phyloP scores from a whole-genome alignment of 257 asterid species.

The Handroanthus guayacan region DNA sequence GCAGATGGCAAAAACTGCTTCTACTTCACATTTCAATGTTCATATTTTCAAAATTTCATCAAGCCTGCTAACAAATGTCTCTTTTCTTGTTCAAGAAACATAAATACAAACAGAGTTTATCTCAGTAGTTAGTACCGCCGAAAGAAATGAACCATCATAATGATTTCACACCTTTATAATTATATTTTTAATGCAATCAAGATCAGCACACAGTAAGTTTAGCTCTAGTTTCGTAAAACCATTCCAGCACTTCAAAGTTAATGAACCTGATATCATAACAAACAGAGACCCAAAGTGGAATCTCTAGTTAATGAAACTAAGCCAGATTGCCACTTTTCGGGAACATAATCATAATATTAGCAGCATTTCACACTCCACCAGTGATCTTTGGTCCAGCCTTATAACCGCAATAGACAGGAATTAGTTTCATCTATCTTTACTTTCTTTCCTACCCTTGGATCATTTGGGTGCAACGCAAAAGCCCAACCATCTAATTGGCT shows the following conservation, averaged over 20 bases:
- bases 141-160: not conserved
- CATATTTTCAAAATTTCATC: not conserved
- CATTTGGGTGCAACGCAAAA: not conserved
- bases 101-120: constrained; percentile 3
- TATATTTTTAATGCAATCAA: not conserved
- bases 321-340: not conserved
- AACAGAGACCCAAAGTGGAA: not conserved
- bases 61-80: not conserved
- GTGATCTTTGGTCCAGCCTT: not conserved
- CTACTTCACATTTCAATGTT: not conserved
- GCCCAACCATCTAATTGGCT: not conserved
- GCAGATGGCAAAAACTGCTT: not conserved
- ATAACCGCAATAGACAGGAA: not conserved
- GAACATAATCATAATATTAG: not conserved
- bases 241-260: not conserved
- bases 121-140: not conserved
- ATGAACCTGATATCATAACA: not conserved
- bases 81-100: not conserved
- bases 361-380: not conserved
- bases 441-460: not conserved
- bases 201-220: not conserved
- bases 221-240: not conserved
- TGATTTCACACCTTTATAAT: not conserved
- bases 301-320: not conserved
- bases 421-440: not conserved